These are phyloP conservation scores for Xerocomus cyaneibrunnescens DNA, from an alignment of 1,284 basidiomycete species.

Conservation along the genomic window DNA sequence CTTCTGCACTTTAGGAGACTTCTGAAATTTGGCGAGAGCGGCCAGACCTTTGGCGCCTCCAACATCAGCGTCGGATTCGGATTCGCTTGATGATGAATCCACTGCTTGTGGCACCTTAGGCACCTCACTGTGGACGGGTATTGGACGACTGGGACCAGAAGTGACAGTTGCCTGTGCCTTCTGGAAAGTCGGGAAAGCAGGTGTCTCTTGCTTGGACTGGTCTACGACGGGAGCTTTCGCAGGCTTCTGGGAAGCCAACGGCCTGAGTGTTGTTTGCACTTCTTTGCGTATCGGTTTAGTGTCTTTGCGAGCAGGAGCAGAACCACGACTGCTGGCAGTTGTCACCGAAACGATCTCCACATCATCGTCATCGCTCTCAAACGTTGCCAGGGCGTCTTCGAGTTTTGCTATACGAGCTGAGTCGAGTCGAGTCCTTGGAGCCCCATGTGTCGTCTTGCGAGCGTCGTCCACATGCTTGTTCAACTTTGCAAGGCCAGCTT, in stretches of 20 bases:
- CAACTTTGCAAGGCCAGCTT: slow-evolving; percentile 54
- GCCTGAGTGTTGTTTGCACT: slow-evolving; percentile 23
- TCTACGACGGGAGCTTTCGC: slow-evolving; percentile 34
- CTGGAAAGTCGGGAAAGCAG: slow-evolving; percentile 39
- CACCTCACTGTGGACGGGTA: slow-evolving; percentile 30
- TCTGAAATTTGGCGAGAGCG: slow-evolving; percentile 61
- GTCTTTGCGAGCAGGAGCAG: slow-evolving; percentile 12
- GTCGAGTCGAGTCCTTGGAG: slow-evolving; percentile 56
- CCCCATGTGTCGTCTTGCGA: slow-evolving; percentile 44
- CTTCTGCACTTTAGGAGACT: slow-evolving; percentile 58
- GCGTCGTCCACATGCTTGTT: slow-evolving; percentile 59
- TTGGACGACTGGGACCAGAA: slow-evolving; percentile 17
- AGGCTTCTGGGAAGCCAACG: slow-evolving; percentile 16
- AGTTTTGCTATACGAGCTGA: slow-evolving; percentile 53
- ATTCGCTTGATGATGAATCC: slow-evolving; percentile 44
- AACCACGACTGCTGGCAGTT: slow-evolving; percentile 13
- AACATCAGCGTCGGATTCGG: slow-evolving; percentile 54
- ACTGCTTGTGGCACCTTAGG: slow-evolving; percentile 12
- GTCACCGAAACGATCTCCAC: slow-evolving; percentile 39
- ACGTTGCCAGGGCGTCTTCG: slow-evolving; percentile 56
- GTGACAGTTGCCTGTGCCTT: slow-evolving; percentile 21
- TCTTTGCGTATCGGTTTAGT: slow-evolving; percentile 24
- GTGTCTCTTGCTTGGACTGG: slow-evolving; percentile 35
- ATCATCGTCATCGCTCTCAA: slow-evolving; percentile 55
- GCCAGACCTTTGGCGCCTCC: slow-evolving; percentile 51